phyloP scores from a whole-genome alignment of 306 rosid species.

The Geum urbanum region DNA sequence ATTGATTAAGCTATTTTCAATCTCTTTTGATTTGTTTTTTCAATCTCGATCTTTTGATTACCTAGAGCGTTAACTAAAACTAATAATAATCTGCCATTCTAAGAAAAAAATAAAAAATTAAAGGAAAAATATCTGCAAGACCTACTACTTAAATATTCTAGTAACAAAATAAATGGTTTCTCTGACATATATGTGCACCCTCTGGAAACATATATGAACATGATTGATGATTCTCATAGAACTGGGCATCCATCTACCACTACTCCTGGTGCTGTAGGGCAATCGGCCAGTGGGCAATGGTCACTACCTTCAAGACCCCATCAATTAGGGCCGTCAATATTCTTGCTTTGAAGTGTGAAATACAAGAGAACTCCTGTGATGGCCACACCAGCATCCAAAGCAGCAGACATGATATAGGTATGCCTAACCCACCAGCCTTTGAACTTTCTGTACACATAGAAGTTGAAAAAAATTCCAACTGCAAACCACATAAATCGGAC shows the following conservation, averaged over 20 bases:
- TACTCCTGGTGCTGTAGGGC: slow-evolving; percentile 64
- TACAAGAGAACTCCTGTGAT: slow-evolving; percentile 41
- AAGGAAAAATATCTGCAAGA: too few species aligned
- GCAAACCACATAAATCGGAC: slow-evolving; percentile 15
- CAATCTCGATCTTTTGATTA: too few species aligned
- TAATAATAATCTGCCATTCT: too few species aligned
- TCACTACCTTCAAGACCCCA: slow-evolving; percentile 52
- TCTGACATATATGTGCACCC: neutral
- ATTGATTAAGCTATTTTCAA: too few species aligned
- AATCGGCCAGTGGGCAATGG: slow-evolving; percentile 49
- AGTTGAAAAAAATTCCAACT: slow-evolving; percentile 26
- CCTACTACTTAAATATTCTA: neutral
- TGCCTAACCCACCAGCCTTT: too few species aligned
- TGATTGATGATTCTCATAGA: slow-evolving; percentile 27
- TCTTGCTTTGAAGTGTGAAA: slow-evolving; percentile 41
- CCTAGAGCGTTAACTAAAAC: too few species aligned
- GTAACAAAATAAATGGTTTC: neutral
- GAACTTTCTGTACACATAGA: slow-evolving; percentile 16
- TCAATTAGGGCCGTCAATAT: slow-evolving; percentile 45
- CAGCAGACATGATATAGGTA: slow-evolving; percentile 56
- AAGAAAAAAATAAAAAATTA: too few species aligned
- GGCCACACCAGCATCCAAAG: slow-evolving; percentile 55
- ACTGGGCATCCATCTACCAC: slow-evolving; percentile 48
- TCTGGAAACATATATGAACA: neutral
- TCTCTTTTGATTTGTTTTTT: too few species aligned